A percentile compares a stretch with the other conserved stretches of the same genome.
Evolutionary conservation across 768 basidiomycete genomes (phyloP).

Genomic region (Phanerodontia chrysosporium): DNA sequence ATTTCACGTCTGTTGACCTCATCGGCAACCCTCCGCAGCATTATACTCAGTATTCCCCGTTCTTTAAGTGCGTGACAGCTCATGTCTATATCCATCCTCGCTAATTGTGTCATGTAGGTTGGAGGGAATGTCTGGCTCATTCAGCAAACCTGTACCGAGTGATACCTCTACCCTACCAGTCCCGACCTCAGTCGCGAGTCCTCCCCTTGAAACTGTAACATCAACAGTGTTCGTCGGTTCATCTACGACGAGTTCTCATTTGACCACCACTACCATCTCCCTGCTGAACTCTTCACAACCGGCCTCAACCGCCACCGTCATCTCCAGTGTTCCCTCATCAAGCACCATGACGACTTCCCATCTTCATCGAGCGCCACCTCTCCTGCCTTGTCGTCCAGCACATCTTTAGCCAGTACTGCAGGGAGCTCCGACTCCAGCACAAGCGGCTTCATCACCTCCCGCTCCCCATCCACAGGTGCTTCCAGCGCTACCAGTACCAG

Average conservation of each 20-base stretch:
- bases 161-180: constrained; percentile 42
- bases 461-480: neutral
- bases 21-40: constrained; percentile 13
- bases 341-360: too few relatives aligned
- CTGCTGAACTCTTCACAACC: too few relatives aligned
- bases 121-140: constrained; percentile 56
- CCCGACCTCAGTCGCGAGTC: constrained; percentile 30
- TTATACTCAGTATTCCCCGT: constrained; percentile 37
- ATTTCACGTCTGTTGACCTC: constrained; percentile 42
- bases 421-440: neutral
- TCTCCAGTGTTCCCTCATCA: neutral
- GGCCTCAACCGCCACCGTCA: neutral
- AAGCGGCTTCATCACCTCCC: neutral
- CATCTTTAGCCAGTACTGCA: too few relatives aligned
- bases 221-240: constrained; percentile 34
- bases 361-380: too few relatives aligned
- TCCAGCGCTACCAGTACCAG: neutral
- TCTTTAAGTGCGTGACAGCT: constrained; percentile 39
- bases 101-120: constrained; percentile 34
- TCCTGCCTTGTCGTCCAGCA: too few relatives aligned
- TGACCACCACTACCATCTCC: neutral
- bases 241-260: neutral
- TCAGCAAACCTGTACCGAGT: constrained; percentile 43
- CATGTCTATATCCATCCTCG: constrained; percentile 1
- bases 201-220: constrained; percentile 14